phyloP scores from a whole-genome alignment of 441 rosid genomes.

The Pelargonium exstipulatum region DNA sequence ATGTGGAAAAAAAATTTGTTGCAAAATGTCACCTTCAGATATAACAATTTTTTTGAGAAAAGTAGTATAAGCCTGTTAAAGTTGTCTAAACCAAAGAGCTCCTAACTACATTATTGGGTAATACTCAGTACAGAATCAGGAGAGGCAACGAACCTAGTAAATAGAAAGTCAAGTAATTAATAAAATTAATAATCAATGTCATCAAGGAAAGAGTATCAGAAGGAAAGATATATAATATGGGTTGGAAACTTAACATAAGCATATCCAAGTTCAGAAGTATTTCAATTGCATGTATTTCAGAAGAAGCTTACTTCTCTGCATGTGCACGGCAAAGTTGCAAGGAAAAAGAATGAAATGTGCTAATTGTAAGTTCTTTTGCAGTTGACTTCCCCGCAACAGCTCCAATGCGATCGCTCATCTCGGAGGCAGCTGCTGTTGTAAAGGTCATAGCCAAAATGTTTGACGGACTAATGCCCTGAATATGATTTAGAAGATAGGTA shows the following conservation, averaged over 20 bases:
- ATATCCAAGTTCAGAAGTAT: constrained; percentile 6
- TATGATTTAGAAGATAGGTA: constrained; percentile 14
- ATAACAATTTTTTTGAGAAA: too few relatives aligned
- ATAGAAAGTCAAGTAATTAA: too few relatives aligned
- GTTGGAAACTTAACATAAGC: background rate
- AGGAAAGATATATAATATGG: too few relatives aligned
- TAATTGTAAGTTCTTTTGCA: constrained; percentile 71
- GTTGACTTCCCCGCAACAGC: constrained; percentile 72
- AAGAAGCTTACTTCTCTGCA: constrained; percentile 72
- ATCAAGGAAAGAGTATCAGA: too few relatives aligned
- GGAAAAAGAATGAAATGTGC: constrained; percentile 95
- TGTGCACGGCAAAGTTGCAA: constrained; percentile 88
- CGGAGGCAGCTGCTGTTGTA: constrained; percentile 92
- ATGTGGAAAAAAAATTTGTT: too few relatives aligned
- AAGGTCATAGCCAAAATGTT: constrained; percentile 97
- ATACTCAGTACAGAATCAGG: too few relatives aligned
- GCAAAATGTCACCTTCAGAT: too few relatives aligned
- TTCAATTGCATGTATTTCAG: background rate
- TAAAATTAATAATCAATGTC: too few relatives aligned
- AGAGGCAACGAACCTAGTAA: too few relatives aligned
- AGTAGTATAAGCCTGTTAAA: too few relatives aligned
- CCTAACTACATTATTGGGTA: too few relatives aligned
- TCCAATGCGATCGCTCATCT: constrained; percentile 89
- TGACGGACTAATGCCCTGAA: constrained; percentile 71
- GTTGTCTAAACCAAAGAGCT: too few relatives aligned